A percentile compares a stretch with the other conserved stretches of the same genome.
Evolutionary conservation across 441 rosid species (phyloP).

Genomic region (Corymbia calophylla): DNA sequence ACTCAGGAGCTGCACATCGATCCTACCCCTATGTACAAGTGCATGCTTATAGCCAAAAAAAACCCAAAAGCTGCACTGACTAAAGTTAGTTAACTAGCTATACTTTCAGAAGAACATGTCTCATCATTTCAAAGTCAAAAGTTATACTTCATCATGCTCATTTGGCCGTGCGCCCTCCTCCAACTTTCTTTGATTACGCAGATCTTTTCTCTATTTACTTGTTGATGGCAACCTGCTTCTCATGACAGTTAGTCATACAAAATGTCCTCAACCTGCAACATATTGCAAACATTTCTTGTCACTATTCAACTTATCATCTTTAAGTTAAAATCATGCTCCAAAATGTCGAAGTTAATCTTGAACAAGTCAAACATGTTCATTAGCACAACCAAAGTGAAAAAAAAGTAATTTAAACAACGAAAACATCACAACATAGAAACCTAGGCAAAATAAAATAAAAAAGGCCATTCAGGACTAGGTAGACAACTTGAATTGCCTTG

Average conservation of each 20-base stretch:
- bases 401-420: no score
- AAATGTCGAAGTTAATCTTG: no score
- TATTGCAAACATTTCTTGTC: background rate
- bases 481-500: background rate
- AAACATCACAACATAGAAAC: no score
- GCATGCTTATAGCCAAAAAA: conserved; percentile 6
- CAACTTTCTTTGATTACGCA: background rate
- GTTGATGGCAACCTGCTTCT: conserved; percentile 9
- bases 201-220: background rate
- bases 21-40: background rate
- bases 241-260: conserved; percentile 14
- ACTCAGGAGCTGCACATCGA: background rate
- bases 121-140: background rate
- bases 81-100: background rate
- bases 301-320: no score
- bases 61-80: conserved; percentile 7
- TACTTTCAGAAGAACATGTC: fast-evolving
- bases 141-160: background rate
- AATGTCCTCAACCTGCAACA: conserved; percentile 15
- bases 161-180: background rate
- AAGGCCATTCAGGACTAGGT: fast-evolving
- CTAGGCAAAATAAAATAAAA: no score
- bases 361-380: no score
- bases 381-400: no score
- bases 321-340: no score